Evolutionary conservation across 2,329 filamentous ascomycete genomes (phyloP).

Genomic region (Biscogniauxia mediterranea): DNA sequence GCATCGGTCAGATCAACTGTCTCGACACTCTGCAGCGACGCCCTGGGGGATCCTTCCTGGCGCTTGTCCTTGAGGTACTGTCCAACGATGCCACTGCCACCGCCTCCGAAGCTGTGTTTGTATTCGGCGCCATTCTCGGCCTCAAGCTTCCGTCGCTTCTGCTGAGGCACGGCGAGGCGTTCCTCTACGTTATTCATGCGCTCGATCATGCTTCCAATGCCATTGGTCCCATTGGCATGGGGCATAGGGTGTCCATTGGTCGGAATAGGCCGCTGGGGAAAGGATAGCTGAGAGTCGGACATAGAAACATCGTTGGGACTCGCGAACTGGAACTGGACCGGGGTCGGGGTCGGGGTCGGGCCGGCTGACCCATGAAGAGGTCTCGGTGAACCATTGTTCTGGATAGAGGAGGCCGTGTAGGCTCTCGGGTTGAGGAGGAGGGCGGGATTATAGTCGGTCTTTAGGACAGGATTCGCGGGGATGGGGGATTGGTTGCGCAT

Average conservation of each 20-base stretch:
- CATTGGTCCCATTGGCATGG: conserved; percentile 27
- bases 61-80: conserved; percentile 64
- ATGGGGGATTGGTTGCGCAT: conserved; percentile 25
- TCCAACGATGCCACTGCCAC: conserved; percentile 58
- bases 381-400: conserved; percentile 12
- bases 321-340: conserved; percentile 42
- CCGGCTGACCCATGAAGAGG: conserved; percentile 19
- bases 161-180: conserved; percentile 55
- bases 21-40: conserved; percentile 32
- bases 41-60: conserved; percentile 39
- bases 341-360: conserved; percentile 29
- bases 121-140: conserved; percentile 42
- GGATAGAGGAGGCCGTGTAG: conserved; percentile 22
- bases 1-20: conserved; percentile 58
- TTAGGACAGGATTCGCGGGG: conserved; percentile 16
- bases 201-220: conserved; percentile 66
- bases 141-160: conserved; percentile 64
- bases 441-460: conserved; percentile 39
- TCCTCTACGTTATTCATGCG: conserved; percentile 72
- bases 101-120: conserved; percentile 43
- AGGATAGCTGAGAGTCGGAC: conserved; percentile 11
- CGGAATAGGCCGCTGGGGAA: conserved; percentile 3
- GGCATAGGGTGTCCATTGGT: conserved; percentile 12
- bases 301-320: conserved; percentile 28
- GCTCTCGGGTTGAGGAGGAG: conserved; percentile 42